Conservation (phyloP, 1,139 yeast genomes). For the Magnusiomyces sp. region DNA sequence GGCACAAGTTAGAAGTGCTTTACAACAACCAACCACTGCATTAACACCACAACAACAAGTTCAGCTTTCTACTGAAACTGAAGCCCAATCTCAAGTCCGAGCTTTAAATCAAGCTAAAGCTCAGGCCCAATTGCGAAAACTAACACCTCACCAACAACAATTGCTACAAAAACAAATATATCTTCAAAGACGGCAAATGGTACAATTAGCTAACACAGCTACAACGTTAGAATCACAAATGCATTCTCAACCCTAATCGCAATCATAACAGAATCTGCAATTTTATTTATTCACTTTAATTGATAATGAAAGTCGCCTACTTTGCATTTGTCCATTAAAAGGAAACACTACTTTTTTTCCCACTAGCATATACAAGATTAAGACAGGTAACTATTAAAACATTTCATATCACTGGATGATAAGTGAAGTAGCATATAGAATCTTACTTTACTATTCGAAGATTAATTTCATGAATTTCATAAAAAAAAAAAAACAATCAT, state of each 20-base stretch:
- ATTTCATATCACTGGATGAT: background rate
- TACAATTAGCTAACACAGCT: slow-evolving; percentile 28
- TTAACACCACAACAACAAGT: slow-evolving; percentile 27
- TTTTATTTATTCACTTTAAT: background rate
- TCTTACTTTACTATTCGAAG: too few relatives aligned
- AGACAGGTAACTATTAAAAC: too few relatives aligned
- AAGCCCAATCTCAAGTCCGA: background rate
- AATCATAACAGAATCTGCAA: slow-evolving; percentile 4
- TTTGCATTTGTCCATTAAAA: background rate
- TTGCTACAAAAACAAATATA: slow-evolving; percentile 8
- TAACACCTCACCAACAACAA: slow-evolving; percentile 16
- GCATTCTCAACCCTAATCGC: background rate
- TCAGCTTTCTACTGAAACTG: slow-evolving; percentile 8
- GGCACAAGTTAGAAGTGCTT: slow-evolving; percentile 31
- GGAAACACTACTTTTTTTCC: too few relatives aligned
- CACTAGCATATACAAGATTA: too few relatives aligned
- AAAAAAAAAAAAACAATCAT: too few relatives aligned
- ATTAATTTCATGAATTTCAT: too few relatives aligned
- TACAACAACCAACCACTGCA: slow-evolving; percentile 20
- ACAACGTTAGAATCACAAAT: slow-evolving; percentile 19
- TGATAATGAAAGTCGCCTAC: background rate
- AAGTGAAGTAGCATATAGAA: too few relatives aligned
- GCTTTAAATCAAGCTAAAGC: background rate
- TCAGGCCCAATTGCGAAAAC: slow-evolving; percentile 2
- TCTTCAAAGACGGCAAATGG: slow-evolving; percentile 4